Base-by-base conservation (phyloP, 352 stramenopile genomes). In the Phytophthora hybrid region DNA sequence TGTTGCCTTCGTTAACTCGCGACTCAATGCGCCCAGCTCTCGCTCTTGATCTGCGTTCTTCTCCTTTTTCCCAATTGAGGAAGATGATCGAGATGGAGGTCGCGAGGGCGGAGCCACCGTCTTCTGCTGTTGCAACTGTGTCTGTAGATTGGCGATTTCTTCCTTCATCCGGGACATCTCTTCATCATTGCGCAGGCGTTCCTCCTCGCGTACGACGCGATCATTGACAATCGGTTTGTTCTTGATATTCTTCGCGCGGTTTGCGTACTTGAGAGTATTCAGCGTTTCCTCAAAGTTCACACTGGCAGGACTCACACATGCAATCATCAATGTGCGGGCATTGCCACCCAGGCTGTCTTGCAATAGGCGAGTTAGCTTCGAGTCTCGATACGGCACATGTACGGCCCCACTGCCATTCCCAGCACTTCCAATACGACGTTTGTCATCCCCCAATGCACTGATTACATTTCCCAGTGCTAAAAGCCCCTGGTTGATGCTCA, bases 161-260 rank as follows among this genome's bases (percentile, higher is more conserved):
- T 91, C 74, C 57, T 84, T 90, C 90, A 95, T 95, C 18, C 87
- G 87, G 21, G 74, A 66, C 26, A 96, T 88, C 51, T 89, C 78
- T 31, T 84, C 71, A 6, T 93, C 83, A 13, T 74, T 82, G 26
- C 78, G 81, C 39, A 84, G 72, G 51, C 93, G 88, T 2, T 82
- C 78, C 29, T 91, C 83, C 29, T 80, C 66, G 14, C 34, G 75
- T n/a, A 82, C 77, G 1, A 72, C 71, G 26, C 91, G 81, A 23
- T 93, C 80, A 77, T 99, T 99, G 51, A 99, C 98, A 63, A 98
- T 97, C 3, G 98, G 97, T 60, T 97, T 98, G 79, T 99, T 99
- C 73, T 99, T 99, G 74, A 99, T 99, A 72, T 99, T 99, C 84
- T 99, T 99, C 44, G 98, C 98, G 16, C 98, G 93, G 73, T 99